phyloP scores from a whole-genome alignment of 179 eudicot species.

The Gypsophila paniculata region DNA sequence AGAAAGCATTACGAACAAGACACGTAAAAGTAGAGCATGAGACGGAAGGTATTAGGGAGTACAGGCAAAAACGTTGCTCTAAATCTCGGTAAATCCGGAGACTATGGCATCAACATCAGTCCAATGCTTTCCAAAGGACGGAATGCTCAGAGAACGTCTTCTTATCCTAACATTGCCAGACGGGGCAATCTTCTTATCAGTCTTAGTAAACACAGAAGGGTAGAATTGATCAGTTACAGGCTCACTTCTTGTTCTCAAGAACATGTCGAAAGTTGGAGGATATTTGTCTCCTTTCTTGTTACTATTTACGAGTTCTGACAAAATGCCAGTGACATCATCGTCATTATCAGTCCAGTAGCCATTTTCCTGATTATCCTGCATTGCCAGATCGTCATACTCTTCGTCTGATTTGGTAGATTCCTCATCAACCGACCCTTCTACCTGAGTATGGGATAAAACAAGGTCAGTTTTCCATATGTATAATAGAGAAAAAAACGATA shows the following conservation, averaged over 20 bases:
- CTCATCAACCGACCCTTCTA: conserved; percentile 96
- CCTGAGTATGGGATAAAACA: conserved; percentile 33
- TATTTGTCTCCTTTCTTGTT: conserved; percentile 31
- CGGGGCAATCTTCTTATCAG: conserved; percentile 35
- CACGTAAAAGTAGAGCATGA: no score
- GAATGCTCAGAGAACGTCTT: conserved; percentile 63
- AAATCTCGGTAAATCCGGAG: no score
- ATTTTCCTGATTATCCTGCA: conserved; percentile 58
- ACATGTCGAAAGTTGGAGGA: conserved; percentile 34
- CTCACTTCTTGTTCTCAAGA: conserved; percentile 48
- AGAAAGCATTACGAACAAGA: no score
- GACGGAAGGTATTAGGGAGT: no score
- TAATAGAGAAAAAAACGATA: not conserved
- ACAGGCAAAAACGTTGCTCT: no score
- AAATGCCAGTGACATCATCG: conserved; percentile 26
- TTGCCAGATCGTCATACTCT: conserved; percentile 86
- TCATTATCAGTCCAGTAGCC: conserved; percentile 54
- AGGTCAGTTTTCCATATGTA: not conserved
- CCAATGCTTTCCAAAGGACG: conserved; percentile 41
- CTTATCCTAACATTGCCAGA: conserved; percentile 39
- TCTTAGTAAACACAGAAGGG: conserved; percentile 30
- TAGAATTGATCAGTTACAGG: conserved; percentile 32
- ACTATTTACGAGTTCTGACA: conserved; percentile 19
- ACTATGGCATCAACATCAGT: conserved; percentile 26
- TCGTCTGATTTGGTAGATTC: conserved; percentile 82